Percentiles rank a stretch among this genome's conserved stretches.
Conservation (phyloP, 768 basidiomycete genomes). For the Gelatoporia subvermispora region DNA sequence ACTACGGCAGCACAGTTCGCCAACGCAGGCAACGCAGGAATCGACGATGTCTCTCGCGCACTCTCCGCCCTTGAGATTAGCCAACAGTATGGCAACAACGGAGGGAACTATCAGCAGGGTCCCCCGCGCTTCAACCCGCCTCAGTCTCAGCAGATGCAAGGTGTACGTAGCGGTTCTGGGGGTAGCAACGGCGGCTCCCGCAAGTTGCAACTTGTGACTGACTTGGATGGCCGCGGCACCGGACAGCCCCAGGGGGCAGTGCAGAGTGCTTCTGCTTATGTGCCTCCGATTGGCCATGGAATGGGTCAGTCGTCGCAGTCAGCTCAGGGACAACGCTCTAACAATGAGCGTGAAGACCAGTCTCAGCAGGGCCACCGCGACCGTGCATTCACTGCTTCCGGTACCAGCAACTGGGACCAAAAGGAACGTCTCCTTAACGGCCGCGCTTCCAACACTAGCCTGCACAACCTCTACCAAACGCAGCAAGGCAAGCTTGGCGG, state of each 20-base stretch:
- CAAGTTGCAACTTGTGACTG: conserved; percentile 55
- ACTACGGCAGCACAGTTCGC: conserved; percentile 5
- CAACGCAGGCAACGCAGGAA: conserved; percentile 28
- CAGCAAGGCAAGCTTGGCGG: conserved; percentile 28
- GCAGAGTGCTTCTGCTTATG: conserved; percentile 47
- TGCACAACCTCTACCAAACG: conserved; percentile 54
- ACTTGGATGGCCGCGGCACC: conserved; percentile 64
- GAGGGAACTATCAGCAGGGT: conserved; percentile 28
- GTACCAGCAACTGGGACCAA: conserved; percentile 53
- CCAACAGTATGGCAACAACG: conserved; percentile 28
- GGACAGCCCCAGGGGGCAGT: conserved; percentile 42
- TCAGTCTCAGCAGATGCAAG: conserved; percentile 42
- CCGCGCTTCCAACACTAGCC: conserved; percentile 64
- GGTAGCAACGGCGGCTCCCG: conserved; percentile 34
- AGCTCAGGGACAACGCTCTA: conserved; percentile 2
- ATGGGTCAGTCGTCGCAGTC: conserved; percentile 28
- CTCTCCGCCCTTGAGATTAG: conserved; percentile 63
- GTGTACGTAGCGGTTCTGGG: conserved; percentile 36
- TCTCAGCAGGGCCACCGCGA: conserved; percentile 29
- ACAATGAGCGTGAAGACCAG: conserved; percentile 21
- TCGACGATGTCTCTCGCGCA: conserved; percentile 77
- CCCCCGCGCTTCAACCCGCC: conserved; percentile 67
- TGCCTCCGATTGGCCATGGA: conserved; percentile 38
- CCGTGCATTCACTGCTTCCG: conserved; percentile 31
- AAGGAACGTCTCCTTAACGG: conserved; percentile 53